Base-by-base conservation (phyloP, 495 filamentous ascomycete genomes). In the Penicillium chermesinum region DNA sequence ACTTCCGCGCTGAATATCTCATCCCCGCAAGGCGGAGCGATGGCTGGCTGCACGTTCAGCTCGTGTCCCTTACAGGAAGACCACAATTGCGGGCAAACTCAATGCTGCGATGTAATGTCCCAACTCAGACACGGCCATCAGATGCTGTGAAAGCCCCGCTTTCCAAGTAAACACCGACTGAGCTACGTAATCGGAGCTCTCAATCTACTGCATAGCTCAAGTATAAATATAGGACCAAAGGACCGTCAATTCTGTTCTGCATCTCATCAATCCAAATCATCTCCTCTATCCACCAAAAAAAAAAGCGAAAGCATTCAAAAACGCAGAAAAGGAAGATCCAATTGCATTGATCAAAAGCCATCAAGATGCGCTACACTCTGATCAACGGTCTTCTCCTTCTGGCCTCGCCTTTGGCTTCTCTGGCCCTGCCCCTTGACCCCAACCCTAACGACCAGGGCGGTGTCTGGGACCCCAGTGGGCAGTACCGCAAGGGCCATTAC, bases 21-120 rank as follows among this genome's bases (percentile, higher is more conserved):
- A 40, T 54, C 41, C 53, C 53, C 55, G 52, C 55, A 62, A 56
- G 59, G 59, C 45, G 42, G 37, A 21, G 47, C 47, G 47, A 43
- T 49, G 48, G 13, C 49, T 18, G 35, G 38, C 41, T 41, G 37
- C 59, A 59, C 52, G 55, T 59, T 62, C 44, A 41, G 39, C 30
- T 8, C 3, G 15, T 33, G 37, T 80, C 80, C 21, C 70, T 83
- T 44, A 64, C 80, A 46, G 81, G 71, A 73, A 75, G 40, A 64
- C 15, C 17, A n/a, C 36, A 37, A 40, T 17, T 21, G 17, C 52
- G 52, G 43, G 45, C 15, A 53, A 43, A 48, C 36, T 48, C 48
- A 48, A 46, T 43, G 47, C 44, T 10, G 34, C 59, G 27, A 64
- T 75, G 33, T 41, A 30, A 19, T 14, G 9, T 13, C 14, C 34